Evolutionary conservation across 177 flowering plant genomes (phyloP).

Genomic region (Telopea speciosissima): DNA sequence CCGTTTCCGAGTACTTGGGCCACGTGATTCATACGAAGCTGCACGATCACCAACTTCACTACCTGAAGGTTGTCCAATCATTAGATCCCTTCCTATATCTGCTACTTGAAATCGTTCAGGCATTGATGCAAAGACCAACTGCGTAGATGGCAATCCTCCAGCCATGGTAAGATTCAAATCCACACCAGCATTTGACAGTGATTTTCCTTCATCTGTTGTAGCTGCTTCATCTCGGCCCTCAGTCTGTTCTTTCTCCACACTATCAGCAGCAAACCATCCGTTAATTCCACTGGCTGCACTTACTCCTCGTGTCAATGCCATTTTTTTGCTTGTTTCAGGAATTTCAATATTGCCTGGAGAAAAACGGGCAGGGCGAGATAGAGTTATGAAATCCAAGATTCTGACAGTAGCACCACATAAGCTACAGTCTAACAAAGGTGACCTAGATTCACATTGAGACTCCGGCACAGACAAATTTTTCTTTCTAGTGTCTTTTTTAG

Average conservation of each 20-base stretch:
- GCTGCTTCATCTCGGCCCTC: constrained; percentile 88
- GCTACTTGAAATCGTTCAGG: constrained; percentile 33
- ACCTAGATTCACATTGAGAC: constrained; percentile 60
- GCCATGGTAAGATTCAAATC: constrained; percentile 74
- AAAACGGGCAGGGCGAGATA: constrained; percentile 70
- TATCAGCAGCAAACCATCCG: constrained; percentile 89
- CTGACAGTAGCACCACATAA: constrained; percentile 94
- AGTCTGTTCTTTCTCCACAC: constrained; percentile 57
- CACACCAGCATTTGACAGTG: constrained; percentile 40
- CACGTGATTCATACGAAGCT: constrained; percentile 94
- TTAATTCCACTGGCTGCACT: constrained; percentile 98
- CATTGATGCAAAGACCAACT: constrained; percentile 24
- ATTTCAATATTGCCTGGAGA: constrained; percentile 50
- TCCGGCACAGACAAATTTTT: constrained; percentile 39
- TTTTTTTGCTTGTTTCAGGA: constrained; percentile 73
- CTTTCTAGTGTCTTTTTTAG: constrained; percentile 45
- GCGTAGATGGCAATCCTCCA: constrained; percentile 45
- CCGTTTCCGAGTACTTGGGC: constrained; percentile 81
- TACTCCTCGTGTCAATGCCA: constrained; percentile 76
- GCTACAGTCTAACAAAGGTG: constrained; percentile 90
- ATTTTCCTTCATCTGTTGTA: constrained; percentile 46
- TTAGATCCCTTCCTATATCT: constrained; percentile 62
- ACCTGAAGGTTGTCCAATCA: constrained; percentile 80
- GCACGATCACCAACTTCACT: constrained; percentile 99
- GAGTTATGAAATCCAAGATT: constrained; percentile 69